Base-by-base conservation (phyloP, 2,329 filamentous ascomycete species). In the Colletotrichum theobromicola region DNA sequence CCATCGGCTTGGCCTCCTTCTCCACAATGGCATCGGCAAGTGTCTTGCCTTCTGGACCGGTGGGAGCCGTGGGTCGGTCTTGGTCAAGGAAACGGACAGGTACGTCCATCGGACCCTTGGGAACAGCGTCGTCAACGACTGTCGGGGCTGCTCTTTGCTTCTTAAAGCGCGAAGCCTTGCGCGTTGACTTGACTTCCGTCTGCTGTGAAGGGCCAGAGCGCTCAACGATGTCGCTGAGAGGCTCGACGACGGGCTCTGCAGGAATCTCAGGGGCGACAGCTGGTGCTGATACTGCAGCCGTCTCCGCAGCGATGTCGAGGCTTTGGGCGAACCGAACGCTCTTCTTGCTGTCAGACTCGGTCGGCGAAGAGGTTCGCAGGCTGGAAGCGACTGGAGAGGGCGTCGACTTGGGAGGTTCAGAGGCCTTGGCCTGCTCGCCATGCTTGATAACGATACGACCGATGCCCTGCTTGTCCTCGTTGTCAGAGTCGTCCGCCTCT, bases 281-380 rank as follows among this genome's bases (percentile, higher is more conserved):
- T 13, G 60, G 16, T 34, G 35, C 18, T 2, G 60, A 26, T 28
- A 24, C 18, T 8, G 42, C 15, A 10, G 67, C 16, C 30, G 26
- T 76, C 80, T 82, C 84, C 4, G 82, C 82, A 62, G 94, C 93
- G 76, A 97, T 92, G 78, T 97, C 94, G 37, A 98, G 85, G 7
- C 88, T 88, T 37, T 92, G 86, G 3, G 95, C 93, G 83, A 98
- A 98, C n/a, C 93, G 91, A 30, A 98, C 95, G 18, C 90, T 93
- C 85, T 97, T 98, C 81, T 89, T 90, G 58, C 80, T 78, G 32
- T 80, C 82, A 26, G 72, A 62, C 8, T 75, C 75, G 13, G 76
- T 65, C 58, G 74, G 67, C 26, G 75, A 63, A n/a, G 75, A 55
- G 24, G 71, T 67, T 37, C 50, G 34, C 16, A 69, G 55, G 46